A percentile compares a stretch with the other conserved stretches of the same genome.
phyloP scores from a whole-genome alignment of 208 protist genomes.

The Crithidia fasciculata region DNA sequence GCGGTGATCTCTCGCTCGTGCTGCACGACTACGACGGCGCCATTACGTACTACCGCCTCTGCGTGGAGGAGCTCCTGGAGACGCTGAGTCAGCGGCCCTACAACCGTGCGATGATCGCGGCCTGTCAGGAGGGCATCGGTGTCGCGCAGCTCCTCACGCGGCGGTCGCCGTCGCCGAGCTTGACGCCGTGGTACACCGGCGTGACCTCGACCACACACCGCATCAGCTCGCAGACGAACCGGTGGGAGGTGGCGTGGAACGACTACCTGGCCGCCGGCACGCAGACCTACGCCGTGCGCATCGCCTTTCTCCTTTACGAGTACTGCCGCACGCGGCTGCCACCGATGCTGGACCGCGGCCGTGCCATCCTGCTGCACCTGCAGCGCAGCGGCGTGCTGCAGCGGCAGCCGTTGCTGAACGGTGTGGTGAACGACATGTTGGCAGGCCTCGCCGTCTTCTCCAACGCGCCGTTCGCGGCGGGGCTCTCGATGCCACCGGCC shows the following conservation, averaged over 20 bases:
- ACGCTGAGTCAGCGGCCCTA: slow-evolving; percentile 62
- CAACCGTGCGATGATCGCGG: slow-evolving; percentile 76
- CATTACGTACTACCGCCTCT: slow-evolving; percentile 71
- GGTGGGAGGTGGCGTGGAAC: slow-evolving; percentile 71
- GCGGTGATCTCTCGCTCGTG: slow-evolving; percentile 66
- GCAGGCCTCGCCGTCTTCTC: slow-evolving; percentile 55
- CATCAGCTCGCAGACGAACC: slow-evolving; percentile 50
- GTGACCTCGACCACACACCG: slow-evolving; percentile 40
- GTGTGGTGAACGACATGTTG: slow-evolving; percentile 67
- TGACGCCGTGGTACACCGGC: slow-evolving; percentile 58
- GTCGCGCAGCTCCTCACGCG: slow-evolving; percentile 61
- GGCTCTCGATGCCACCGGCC: slow-evolving; percentile 36
- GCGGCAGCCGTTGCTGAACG: slow-evolving; percentile 42
- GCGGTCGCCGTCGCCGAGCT: slow-evolving; percentile 51
- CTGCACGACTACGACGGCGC: slow-evolving; percentile 75
- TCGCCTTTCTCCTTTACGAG: slow-evolving; percentile 71
- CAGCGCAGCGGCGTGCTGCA: slow-evolving; percentile 54
- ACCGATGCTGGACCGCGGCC: slow-evolving; percentile 54
- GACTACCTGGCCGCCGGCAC: slow-evolving; percentile 62
- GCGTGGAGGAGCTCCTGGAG: slow-evolving; percentile 71
- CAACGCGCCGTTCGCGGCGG: slow-evolving; percentile 73
- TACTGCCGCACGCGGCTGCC: slow-evolving; percentile 64
- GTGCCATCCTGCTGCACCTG: slow-evolving; percentile 48
- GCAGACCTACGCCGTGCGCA: slow-evolving; percentile 56
- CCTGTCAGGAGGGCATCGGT: slow-evolving; percentile 75